phyloP scores from a whole-genome alignment of 306 rosid species.

The Casuarina cunninghamiana region DNA sequence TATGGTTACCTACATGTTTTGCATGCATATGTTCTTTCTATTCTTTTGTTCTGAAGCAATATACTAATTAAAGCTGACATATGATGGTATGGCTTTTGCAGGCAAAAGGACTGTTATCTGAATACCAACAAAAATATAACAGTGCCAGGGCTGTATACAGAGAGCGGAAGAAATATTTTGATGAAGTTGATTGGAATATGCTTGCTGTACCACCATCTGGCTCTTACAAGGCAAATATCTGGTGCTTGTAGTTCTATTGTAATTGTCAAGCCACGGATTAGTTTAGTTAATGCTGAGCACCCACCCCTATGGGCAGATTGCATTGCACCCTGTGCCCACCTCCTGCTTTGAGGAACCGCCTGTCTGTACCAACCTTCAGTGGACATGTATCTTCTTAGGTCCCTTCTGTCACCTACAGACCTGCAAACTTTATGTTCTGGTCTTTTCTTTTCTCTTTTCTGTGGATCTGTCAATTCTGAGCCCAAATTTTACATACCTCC shows the following conservation, averaged over 20 bases:
- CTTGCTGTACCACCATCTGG: constrained; percentile 97
- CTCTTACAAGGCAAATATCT: constrained; percentile 67
- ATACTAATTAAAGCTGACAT: constrained; percentile 8
- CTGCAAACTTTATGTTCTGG: too few relatives aligned
- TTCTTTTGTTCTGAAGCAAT: background rate
- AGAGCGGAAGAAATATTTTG: constrained; percentile 86
- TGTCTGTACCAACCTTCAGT: too few relatives aligned
- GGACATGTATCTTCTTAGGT: too few relatives aligned
- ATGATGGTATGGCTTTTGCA: constrained; percentile 47
- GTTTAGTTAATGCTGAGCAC: too few relatives aligned
- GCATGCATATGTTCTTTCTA: background rate
- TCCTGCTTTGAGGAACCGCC: too few relatives aligned
- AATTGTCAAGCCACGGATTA: background rate
- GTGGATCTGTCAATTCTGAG: too few relatives aligned
- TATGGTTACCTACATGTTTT: constrained; percentile 14
- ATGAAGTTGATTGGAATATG: constrained; percentile 87
- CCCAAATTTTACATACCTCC: too few relatives aligned
- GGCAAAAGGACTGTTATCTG: constrained; percentile 94
- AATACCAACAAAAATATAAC: constrained; percentile 84
- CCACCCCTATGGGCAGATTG: too few relatives aligned
- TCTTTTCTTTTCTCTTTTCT: too few relatives aligned
- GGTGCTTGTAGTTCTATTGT: constrained; percentile 22
- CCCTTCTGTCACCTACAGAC: too few relatives aligned
- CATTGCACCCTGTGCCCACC: too few relatives aligned
- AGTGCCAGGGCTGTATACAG: constrained; percentile 96